Evolutionary conservation across 2,329 filamentous ascomycete genomes (phyloP).

Genomic region (Chaetomium sp.): DNA sequence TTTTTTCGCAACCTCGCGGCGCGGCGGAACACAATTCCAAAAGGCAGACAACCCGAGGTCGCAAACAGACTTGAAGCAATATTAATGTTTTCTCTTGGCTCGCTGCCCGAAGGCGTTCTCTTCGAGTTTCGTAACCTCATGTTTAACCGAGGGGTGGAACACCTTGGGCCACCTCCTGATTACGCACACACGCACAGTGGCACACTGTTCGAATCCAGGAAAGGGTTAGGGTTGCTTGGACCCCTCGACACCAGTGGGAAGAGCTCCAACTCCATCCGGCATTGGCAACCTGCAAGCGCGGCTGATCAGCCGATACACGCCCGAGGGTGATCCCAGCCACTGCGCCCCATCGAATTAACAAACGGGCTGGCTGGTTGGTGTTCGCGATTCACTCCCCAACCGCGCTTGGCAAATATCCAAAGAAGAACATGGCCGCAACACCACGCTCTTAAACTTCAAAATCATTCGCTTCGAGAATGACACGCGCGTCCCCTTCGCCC

Average conservation of each 20-base stretch:
- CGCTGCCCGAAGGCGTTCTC: too few species aligned
- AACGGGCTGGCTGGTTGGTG: neutral
- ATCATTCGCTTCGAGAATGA: constrained; percentile 19
- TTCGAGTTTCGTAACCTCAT: too few species aligned
- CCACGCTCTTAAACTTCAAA: neutral
- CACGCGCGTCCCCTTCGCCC: constrained; percentile 27
- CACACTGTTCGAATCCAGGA: neutral
- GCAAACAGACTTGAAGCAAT: too few species aligned
- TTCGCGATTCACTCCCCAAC: constrained; percentile 2
- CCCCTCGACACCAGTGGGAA: neutral
- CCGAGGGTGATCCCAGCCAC: constrained; percentile 3
- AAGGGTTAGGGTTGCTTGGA: constrained; percentile 1
- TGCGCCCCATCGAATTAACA: constrained; percentile 2
- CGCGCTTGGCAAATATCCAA: neutral
- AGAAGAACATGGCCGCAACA: constrained; percentile 10
- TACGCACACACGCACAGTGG: too few species aligned
- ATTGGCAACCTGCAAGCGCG: neutral
- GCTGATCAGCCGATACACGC: neutral
- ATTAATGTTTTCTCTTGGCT: too few species aligned
- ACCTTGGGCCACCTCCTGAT: neutral
- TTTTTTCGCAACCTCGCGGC: too few species aligned
- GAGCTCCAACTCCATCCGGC: neutral
- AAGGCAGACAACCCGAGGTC: too few species aligned
- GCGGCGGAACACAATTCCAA: too few species aligned
- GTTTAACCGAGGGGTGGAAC: neutral